Evolutionary conservation across 2,329 filamentous ascomycete species (phyloP), one percentile per base, ranked within the genome.

Genomic region (Fusarium veterinarium): DNA sequence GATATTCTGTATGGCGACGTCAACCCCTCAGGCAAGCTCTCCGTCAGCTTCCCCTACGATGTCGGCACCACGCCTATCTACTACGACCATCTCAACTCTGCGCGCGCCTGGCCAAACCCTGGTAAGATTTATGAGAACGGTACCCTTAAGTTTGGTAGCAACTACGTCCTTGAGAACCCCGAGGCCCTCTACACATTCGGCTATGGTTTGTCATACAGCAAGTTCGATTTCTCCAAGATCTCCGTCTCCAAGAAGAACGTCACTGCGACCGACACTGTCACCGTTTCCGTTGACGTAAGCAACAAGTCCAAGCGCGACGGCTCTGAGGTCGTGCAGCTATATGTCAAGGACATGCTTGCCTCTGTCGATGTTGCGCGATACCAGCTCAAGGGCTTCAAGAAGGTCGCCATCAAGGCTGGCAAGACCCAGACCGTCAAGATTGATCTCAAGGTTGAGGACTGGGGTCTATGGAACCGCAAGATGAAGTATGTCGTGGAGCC

Each of bases 401-500:
- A 93, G 84, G 88, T 92, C 4, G 72, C 84, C 28, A 81, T 93
- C 63, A 85, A 86, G 60, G 87, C 90, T 5, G 91, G 90, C 1
- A 84, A 89, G 78, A 91, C 87, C 2, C 83, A 87, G 72, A 87
- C 79, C 10, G 83, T 87, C 41, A 76, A 81, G 38, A 83, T 92
- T 31, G 83, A 86, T 38, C 76, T 85, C 55, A 84, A 87, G 67
- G 90, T 92, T 78, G 86, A 89, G 16, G 78, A 87, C 30, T 84
- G 91, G 69, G 86, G 86, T 14, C 83, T 90, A 3, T 91, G 89
- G 49, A 82, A 91, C 78, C 88, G 85, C 1, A 85, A 85, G 69
- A 92, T 93, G 90, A 82, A 91, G 79, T 94, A 94, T 79, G 90
- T 93, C 30, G 91, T 94, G 41, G 92, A 94, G 84, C 88, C 88